phyloP scores from a whole-genome alignment of 192 early-diverging fungal species.

The Mortierella alpina region DNA sequence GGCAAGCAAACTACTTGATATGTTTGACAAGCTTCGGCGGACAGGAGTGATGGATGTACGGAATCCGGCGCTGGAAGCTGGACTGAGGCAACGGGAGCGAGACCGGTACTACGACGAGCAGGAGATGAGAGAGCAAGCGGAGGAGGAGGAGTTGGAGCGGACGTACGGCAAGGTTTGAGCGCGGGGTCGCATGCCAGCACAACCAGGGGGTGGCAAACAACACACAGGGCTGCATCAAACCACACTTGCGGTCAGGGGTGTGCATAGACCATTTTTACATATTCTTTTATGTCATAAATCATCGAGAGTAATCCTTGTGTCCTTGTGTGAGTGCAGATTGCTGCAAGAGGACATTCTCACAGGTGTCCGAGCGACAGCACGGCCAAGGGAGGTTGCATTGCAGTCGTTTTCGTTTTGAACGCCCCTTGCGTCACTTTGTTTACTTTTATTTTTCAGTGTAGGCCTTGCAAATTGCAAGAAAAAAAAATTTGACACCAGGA shows the following conservation, averaged over 20 bases:
- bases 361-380: too few relatives aligned
- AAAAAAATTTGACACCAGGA: too few relatives aligned
- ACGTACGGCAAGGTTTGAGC: slow-evolving; percentile 28
- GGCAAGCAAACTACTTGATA: slow-evolving; percentile 90
- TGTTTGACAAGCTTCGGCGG: slow-evolving; percentile 93
- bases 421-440: not conserved
- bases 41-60: slow-evolving; percentile 90
- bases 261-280: too few relatives aligned
- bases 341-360: too few relatives aligned
- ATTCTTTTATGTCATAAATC: too few relatives aligned
- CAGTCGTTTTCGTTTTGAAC: not conserved
- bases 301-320: too few relatives aligned
- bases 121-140: slow-evolving; percentile 37
- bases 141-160: slow-evolving; percentile 38
- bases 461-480: too few relatives aligned
- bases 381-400: too few relatives aligned
- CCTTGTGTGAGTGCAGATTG: too few relatives aligned
- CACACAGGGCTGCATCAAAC: too few relatives aligned
- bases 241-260: too few relatives aligned
- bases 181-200: not conserved
- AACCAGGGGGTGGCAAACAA: not conserved
- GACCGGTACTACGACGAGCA: slow-evolving; percentile 48
- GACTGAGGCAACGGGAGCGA: slow-evolving; percentile 38
- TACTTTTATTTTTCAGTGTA: too few relatives aligned
- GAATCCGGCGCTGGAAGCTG: slow-evolving; percentile 74